Base-by-base conservation (phyloP, 257 asterid genomes). In the Fraxinus pennsylvanica region DNA sequence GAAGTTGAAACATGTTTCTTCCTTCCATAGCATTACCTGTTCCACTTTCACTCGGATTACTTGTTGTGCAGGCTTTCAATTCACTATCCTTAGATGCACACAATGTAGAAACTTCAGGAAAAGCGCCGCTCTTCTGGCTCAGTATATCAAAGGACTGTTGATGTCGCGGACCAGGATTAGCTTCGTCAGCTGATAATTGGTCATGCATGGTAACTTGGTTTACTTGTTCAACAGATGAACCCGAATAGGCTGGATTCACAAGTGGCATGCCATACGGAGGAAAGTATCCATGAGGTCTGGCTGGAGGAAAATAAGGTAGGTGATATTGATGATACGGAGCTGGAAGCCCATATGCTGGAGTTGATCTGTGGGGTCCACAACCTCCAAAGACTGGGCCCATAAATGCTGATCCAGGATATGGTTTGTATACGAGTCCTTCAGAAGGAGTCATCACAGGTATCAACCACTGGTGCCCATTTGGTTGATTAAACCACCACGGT, bases 401-500 rank as follows among this genome's bases (percentile, higher is more conserved):
- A 19, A 67, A 85, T 52, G 87, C 91, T 0, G 88, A 89, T 12
- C 88, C 95, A 0, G 90, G 96, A 65, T 84, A 91, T 0, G 97
- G 99, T 77, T 95, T 95, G 82, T 93, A 95, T 3, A 95, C 90
- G 1, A 95, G 86, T 70, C 98, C 99, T 84, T 91, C 99, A 0
- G 96, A 90, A 45, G 97, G 97, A 71, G 98, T 88, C 94, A 95
- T 90, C 74, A 95, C 91, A 0, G 99, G 98, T 21, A 95, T 76
- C 87, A 95, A 76, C 98, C 97, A 93, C 33, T 91, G 98, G 27
- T 88, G 93, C 19, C 91, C 97, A 47, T 82, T 89, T 1, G 87
- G 86, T 71, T 89, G 97, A 78, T 81, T 85, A 73, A 79, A 81
- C 77, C 85, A 76, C 85, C 88, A 79, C 15, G 86, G 80, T 74